Percentiles rank a stretch among this genome's conserved stretches.
These are phyloP conservation scores for Boletus speciosus DNA, from an alignment of 768 basidiomycete genomes.

Conservation along the genomic window DNA sequence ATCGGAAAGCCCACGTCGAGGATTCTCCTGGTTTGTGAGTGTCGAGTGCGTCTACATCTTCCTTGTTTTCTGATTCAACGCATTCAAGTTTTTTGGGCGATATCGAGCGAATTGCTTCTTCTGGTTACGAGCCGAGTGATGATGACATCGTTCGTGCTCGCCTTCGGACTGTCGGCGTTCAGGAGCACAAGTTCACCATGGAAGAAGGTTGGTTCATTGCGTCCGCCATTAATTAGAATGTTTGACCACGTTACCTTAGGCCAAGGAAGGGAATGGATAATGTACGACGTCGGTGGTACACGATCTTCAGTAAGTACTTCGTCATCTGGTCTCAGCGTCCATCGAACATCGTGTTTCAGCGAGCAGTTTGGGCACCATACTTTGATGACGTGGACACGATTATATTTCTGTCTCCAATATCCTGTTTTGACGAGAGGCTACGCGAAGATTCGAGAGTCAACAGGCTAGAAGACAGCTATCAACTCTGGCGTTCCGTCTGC, in stretches of 20 bases:
- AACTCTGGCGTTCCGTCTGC: slow-evolving; percentile 75
- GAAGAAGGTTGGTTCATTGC: slow-evolving; percentile 49
- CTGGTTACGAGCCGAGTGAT: slow-evolving; percentile 66
- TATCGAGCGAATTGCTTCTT: slow-evolving; percentile 57
- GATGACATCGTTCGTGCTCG: slow-evolving; percentile 78
- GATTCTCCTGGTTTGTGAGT: slow-evolving; percentile 74
- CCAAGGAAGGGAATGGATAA: slow-evolving; percentile 67
- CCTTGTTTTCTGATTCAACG: not conserved
- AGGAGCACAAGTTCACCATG: slow-evolving; percentile 67
- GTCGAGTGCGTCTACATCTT: slow-evolving; percentile 5
- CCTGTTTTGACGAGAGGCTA: slow-evolving; percentile 77
- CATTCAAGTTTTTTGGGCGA: slow-evolving; percentile 63
- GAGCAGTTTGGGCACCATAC: slow-evolving; percentile 74
- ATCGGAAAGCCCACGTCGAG: slow-evolving; percentile 57
- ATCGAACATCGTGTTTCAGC: slow-evolving; percentile 36
- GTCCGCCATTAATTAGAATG: not conserved
- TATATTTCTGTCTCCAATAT: slow-evolving; percentile 73
- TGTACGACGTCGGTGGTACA: slow-evolving; percentile 81
- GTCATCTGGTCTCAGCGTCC: slow-evolving; percentile 1
- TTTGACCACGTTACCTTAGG: slow-evolving; percentile 33
- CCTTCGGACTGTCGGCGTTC: slow-evolving; percentile 72
- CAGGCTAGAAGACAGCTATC: slow-evolving; percentile 71
- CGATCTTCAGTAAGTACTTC: slow-evolving; percentile 51
- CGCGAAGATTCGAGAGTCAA: slow-evolving; percentile 69
- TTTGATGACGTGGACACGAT: slow-evolving; percentile 83